Evolutionary conservation across 1,139 yeast genomes (phyloP).

Genomic region (Hansenula lynferdii): DNA sequence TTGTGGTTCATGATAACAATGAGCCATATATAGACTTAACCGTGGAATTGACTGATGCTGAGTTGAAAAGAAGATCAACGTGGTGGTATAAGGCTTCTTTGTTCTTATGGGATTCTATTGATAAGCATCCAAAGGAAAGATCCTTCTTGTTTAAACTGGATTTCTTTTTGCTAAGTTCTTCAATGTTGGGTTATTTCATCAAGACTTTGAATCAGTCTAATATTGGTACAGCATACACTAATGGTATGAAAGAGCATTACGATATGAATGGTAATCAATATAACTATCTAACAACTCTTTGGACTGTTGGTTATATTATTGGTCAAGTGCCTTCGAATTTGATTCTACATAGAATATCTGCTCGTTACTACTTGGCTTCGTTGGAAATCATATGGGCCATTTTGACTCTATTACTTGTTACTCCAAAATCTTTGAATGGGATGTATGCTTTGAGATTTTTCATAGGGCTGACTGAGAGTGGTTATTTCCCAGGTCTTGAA

Average conservation of each 20-base stretch:
- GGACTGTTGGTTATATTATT: conserved; percentile 55
- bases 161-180: conserved; percentile 38
- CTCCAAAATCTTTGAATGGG: conserved; percentile 36
- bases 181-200: conserved; percentile 39
- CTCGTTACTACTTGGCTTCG: conserved; percentile 48
- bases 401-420: conserved; percentile 46
- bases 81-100: conserved; percentile 18
- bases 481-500: conserved; percentile 53
- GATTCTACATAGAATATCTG: conserved; percentile 46
- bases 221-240: conserved; percentile 48
- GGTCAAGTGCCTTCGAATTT: conserved; percentile 58
- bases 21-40: conserved; percentile 14
- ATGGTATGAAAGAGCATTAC: conserved; percentile 57
- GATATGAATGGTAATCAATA: conserved; percentile 48
- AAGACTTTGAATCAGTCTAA: conserved; percentile 41
- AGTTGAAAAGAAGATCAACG: conserved; percentile 11
- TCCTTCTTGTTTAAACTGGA: conserved; percentile 38
- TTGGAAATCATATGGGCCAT: conserved; percentile 56
- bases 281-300: conserved; percentile 45
- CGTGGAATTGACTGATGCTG: conserved; percentile 11
- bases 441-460: conserved; percentile 55
- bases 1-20: not conserved
- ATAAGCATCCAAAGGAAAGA: conserved; percentile 42
- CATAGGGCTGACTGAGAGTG: conserved; percentile 54
- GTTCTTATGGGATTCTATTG: conserved; percentile 35